phyloP scores from a whole-genome alignment of 176 grass and related monocot species.

The Guadua angustifolia region DNA sequence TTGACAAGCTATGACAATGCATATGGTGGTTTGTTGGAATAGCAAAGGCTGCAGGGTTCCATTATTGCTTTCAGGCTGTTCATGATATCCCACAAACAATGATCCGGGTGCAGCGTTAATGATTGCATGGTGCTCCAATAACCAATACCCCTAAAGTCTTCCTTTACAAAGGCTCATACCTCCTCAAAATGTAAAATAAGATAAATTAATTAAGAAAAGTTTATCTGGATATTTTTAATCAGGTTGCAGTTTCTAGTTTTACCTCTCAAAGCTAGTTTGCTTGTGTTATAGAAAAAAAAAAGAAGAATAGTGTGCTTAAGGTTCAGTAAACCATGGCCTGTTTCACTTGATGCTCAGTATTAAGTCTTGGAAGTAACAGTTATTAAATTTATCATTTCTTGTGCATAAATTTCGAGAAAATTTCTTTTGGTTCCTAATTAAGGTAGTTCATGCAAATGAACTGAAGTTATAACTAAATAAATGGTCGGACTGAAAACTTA shows the following conservation, averaged over 20 bases:
- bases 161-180: neutral
- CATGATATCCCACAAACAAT: slow-evolving; percentile 36
- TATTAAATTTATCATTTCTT: neutral
- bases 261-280: neutral
- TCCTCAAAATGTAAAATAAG: neutral
- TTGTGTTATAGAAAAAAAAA: neutral
- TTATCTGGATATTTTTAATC: neutral
- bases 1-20: neutral
- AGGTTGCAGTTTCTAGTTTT: neutral
- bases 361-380: neutral
- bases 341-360: neutral
- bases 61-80: slow-evolving; percentile 50
- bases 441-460: neutral
- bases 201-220: slow-evolving; percentile 1
- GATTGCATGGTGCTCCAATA: slow-evolving; percentile 23
- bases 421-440: neutral
- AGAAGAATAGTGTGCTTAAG: neutral
- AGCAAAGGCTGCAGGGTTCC: slow-evolving; percentile 36
- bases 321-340: neutral
- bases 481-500: neutral
- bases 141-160: neutral
- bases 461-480: neutral
- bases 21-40: slow-evolving; percentile 43
- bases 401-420: neutral
- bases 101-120: slow-evolving; percentile 3